Evolutionary conservation across 2,329 filamentous ascomycete genomes (phyloP).

Genomic region (Trichoderma afroharzianum): DNA sequence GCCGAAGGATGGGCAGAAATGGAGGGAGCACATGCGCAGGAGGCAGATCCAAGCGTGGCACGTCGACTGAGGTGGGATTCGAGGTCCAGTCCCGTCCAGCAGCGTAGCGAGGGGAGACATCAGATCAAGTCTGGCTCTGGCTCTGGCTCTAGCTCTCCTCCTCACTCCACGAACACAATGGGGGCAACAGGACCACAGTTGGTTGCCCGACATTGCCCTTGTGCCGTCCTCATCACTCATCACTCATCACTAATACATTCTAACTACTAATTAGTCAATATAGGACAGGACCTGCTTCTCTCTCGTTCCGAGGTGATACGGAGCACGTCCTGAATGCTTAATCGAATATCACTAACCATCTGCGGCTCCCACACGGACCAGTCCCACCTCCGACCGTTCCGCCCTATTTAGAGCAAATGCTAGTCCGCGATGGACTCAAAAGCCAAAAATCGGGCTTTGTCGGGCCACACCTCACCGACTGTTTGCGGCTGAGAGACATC

Average conservation of each 20-base stretch:
- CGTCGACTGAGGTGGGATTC: not conserved
- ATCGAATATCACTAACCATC: not conserved
- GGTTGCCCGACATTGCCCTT: not conserved
- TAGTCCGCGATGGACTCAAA: not conserved
- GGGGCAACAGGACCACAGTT: not conserved
- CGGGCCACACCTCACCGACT: constrained; percentile 12
- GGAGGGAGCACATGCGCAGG: constrained; percentile 5
- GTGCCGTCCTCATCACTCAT: not conserved
- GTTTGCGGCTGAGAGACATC: constrained; percentile 11
- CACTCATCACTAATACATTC: not conserved
- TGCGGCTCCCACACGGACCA: not conserved
- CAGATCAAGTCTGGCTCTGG: not conserved
- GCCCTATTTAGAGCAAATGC: not conserved
- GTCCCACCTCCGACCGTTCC: constrained; percentile 4
- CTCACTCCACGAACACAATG: not conserved
- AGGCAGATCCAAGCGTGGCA: constrained; percentile 16
- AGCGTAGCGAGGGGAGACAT: not conserved
- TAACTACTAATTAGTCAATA: not conserved
- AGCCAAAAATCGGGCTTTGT: constrained; percentile 3
- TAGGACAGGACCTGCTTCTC: not conserved
- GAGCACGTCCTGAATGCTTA: not conserved
- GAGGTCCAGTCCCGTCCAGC: not conserved
- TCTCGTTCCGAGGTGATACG: not conserved
- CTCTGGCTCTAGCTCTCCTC: not conserved
- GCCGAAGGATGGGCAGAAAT: constrained; percentile 13